Evolutionary conservation across 495 filamentous ascomycete genomes (phyloP), one percentile per base, ranked within the genome.

Genomic region (Entonaema liquescens): DNA sequence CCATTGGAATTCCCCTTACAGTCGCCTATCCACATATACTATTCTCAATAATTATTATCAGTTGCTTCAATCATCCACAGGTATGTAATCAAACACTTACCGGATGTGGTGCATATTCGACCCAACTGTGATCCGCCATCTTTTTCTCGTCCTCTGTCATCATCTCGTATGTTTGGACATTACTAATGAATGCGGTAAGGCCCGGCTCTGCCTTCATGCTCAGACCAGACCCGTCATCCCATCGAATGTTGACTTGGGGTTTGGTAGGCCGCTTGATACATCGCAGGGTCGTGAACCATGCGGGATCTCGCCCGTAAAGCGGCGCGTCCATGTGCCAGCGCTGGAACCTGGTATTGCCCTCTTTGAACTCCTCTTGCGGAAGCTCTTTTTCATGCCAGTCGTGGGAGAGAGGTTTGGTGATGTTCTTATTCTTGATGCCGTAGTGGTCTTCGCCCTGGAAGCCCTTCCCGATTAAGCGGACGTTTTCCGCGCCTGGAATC

Each of bases 321-420:
- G 80, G 79, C 15, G 78, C 80, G 70, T 82, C 81, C 26, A 83
- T 81, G 57, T 83, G 81, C 80, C 80, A 82, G 6, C 80, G 67
- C 40, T 81, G 79, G 35, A 83, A 83, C 26, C 80, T 77, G 4
- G 76, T 79, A 29, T 81, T 71, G 26, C 80, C 80, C 15, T 68
- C 70, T 3, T 74, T 65, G 63, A 79, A 77, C 31, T 77, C 75
- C 15, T 76, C 73, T 15, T 53, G 42, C 12, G 65, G 67, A 21
- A 75, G 72, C 17, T 78, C 72, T 9, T 71, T 61, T 5, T 61
- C 63, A 47, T 83, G 80, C 62, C 75, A 81, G 58, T 81, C 78
- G 31, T 80, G 74, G 15, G 76, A 77, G n/a, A 74, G 71, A 5
- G 79, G 75, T 33, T 79, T 77, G 4, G 59, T 59, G 6, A 79